Evolutionary conservation across 1,284 basidiomycete species (phyloP).

Genomic region (Naganishia liquefaciens): DNA sequence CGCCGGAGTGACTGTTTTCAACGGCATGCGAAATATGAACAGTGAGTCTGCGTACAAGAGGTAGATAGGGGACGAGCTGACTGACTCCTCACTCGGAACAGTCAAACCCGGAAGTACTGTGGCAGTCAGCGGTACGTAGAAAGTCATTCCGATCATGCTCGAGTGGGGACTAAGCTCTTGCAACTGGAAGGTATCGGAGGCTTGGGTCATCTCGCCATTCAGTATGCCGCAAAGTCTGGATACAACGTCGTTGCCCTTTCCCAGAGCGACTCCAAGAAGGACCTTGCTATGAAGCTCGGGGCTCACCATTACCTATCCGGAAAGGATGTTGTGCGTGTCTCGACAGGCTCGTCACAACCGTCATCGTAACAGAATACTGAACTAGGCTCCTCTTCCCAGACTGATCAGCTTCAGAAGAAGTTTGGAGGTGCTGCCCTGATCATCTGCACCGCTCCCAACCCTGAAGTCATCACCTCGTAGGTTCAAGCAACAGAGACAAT

Average conservation of each 20-base stretch:
- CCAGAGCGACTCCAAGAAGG: slow-evolving; percentile 44
- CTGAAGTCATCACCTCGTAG: slow-evolving; percentile 41
- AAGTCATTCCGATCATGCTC: slow-evolving; percentile 62
- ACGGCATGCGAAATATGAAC: slow-evolving; percentile 45
- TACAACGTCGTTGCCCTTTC: slow-evolving; percentile 51
- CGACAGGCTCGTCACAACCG: too few relatives aligned
- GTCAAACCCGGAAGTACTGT: slow-evolving; percentile 24
- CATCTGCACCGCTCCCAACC: slow-evolving; percentile 47
- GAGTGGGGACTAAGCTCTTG: slow-evolving; percentile 61
- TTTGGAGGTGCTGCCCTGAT: slow-evolving; percentile 51
- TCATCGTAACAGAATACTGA: too few relatives aligned
- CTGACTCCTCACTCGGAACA: neutral
- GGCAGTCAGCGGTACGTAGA: slow-evolving; percentile 16
- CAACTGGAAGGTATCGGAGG: slow-evolving; percentile 68
- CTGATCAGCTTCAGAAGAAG: slow-evolving; percentile 49
- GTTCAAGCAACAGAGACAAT: neutral
- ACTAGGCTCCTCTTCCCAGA: neutral
- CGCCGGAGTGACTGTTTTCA: slow-evolving; percentile 69
- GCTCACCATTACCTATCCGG: slow-evolving; percentile 50
- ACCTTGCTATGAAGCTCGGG: slow-evolving; percentile 51
- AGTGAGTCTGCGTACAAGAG: neutral
- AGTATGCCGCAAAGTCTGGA: slow-evolving; percentile 45
- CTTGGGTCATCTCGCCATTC: slow-evolving; percentile 52
- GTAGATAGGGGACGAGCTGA: neutral
- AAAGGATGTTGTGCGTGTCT: slow-evolving; percentile 8